Evolutionary conservation across 140 eudicot genomes (phyloP).

Genomic region (Anethum foeniculum): DNA sequence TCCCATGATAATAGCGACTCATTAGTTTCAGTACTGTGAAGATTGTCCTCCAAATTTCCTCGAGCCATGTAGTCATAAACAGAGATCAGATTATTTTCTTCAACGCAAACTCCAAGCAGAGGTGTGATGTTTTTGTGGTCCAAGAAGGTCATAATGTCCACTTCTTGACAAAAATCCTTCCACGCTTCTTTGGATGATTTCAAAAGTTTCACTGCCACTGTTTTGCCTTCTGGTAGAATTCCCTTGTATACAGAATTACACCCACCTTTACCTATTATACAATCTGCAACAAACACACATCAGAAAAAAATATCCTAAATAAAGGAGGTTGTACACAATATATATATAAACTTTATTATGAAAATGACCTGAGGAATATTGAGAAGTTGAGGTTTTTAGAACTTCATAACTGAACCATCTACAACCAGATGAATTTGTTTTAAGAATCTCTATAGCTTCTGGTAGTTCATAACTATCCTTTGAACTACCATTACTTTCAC

Average conservation of each 20-base stretch:
- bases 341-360: not conserved
- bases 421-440: slow-evolving; percentile 46
- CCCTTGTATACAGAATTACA: slow-evolving; percentile 81
- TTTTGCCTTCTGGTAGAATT: slow-evolving; percentile 60
- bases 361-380: slow-evolving; percentile 63
- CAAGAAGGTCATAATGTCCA: slow-evolving; percentile 70
- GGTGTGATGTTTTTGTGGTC: slow-evolving; percentile 66
- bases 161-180: slow-evolving; percentile 71
- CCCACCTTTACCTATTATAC: slow-evolving; percentile 82
- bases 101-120: slow-evolving; percentile 74
- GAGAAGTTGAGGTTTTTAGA: slow-evolving; percentile 50
- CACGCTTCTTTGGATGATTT: slow-evolving; percentile 78
- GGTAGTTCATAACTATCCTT: slow-evolving; percentile 31
- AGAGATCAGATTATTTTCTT: slow-evolving; percentile 61
- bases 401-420: slow-evolving; percentile 60
- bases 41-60: slow-evolving; percentile 81
- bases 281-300: slow-evolving; percentile 34
- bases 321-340: not conserved
- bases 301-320: not conserved
- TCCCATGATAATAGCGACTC: slow-evolving; percentile 58
- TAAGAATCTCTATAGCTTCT: slow-evolving; percentile 52
- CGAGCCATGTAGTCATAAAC: slow-evolving; percentile 63
- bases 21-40: slow-evolving; percentile 43
- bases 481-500: slow-evolving; percentile 19
- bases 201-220: slow-evolving; percentile 70